Evolutionary conservation across 805 yeast genomes (phyloP), one percentile per base, ranked within the genome.

Genomic region (Saturnispora hagleri): DNA sequence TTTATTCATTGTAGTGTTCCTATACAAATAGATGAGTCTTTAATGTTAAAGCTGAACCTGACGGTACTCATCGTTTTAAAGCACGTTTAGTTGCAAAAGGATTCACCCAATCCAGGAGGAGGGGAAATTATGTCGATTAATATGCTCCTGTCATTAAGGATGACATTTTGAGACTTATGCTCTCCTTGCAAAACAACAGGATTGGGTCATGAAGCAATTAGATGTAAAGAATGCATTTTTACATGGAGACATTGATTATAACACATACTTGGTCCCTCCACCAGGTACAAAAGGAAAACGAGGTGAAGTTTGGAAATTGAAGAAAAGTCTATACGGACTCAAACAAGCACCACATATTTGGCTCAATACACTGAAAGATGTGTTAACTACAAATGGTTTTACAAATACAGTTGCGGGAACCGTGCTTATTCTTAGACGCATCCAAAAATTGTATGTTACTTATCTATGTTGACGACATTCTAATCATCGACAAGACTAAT

Each of bases 201-300:
- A 18, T 4, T 53, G 50, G 43, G 2, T 24, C 2, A 33, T 50
- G 3, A 17, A 12, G 10, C 55, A 53, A 31, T n/a, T 46, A 18
- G 57, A 55, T 48, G 50, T 52, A 2, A 51, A 53, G 15, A 52
- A 31, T 42, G 54, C 51, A n/a, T 53, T 55, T 31, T 33, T 51
- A 2, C 51, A 51, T 33, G 56, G 54, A 12, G 31, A 46, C 2
- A 43, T 55, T 3, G 52, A 54, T 35, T 44, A 46, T 31, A 33
- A 44, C 6, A 38, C 48, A 5, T 54, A 49, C 17, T 27, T 50
- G 8, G 8, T 34, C 22, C 53, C 53, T 22, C 53, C 54, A 5
- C 13, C n/a, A 22, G 44, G 47, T 3, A 8, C 31, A 17, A 33
- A 17, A 33, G 20, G 13, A 3, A n/a, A 18, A 7, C 8, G 20